A percentile compares a stretch with the other conserved stretches of the same genome.
phyloP scores from a whole-genome alignment of 2,329 filamentous ascomycete species.

The Aspergillus versicolor region DNA sequence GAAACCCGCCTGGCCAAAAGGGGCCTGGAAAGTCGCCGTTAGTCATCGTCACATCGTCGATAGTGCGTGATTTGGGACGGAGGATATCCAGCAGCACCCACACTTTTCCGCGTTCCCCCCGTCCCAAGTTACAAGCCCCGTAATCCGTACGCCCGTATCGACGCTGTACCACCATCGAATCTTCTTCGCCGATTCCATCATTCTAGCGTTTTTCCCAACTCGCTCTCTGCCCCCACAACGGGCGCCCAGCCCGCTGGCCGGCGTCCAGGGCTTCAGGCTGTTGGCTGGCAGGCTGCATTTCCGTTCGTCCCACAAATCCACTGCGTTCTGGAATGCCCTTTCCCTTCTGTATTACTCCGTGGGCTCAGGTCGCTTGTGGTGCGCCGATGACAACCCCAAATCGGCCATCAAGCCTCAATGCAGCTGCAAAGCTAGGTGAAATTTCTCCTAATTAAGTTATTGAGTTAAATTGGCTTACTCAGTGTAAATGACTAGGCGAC shows the following conservation, averaged over 20 bases:
- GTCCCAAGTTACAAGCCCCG: slow-evolving; percentile 18
- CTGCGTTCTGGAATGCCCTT: neutral
- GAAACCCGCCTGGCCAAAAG: slow-evolving; percentile 18
- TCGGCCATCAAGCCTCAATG: neutral
- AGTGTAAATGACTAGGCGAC: neutral
- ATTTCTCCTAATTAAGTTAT: neutral
- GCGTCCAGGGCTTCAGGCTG: neutral
- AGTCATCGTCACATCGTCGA: neutral
- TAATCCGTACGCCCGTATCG: slow-evolving; percentile 6
- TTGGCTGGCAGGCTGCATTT: slow-evolving; percentile 3
- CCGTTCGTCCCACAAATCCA: slow-evolving; percentile 9
- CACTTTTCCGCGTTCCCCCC: slow-evolving; percentile 18
- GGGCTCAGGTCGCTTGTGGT: neutral
- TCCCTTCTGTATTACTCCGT: neutral
- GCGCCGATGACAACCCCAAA: too few species aligned
- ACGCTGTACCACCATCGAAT: slow-evolving; percentile 17
- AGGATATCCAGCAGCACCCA: slow-evolving; percentile 9
- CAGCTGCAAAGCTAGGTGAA: neutral
- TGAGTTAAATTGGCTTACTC: neutral
- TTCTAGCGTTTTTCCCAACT: slow-evolving; percentile 23
- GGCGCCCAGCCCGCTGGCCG: neutral
- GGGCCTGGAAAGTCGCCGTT: neutral
- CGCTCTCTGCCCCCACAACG: slow-evolving; percentile 9
- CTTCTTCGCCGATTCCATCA: slow-evolving; percentile 17
- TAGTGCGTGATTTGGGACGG: neutral